Conservation (phyloP, 2,329 filamentous ascomycete genomes). For the Hysterium pulicare region DNA sequence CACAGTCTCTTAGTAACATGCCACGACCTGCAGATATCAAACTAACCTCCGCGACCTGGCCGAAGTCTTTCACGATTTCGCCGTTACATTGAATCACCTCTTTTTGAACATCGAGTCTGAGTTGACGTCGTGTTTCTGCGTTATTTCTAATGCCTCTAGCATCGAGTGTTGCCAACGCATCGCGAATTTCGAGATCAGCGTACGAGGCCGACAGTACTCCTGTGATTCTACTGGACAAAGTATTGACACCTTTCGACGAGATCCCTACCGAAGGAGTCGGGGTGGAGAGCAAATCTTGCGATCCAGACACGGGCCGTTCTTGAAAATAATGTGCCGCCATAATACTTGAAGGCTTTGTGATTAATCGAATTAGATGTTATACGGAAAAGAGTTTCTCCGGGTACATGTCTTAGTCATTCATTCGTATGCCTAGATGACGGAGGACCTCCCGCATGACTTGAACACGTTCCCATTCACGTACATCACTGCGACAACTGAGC, state of each 20-base stretch:
- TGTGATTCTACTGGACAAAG: constrained; percentile 77
- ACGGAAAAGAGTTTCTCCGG: background rate
- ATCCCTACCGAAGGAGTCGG: constrained; percentile 20
- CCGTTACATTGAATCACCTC: constrained; percentile 93
- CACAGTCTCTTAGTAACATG: constrained; percentile 20
- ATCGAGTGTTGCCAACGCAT: constrained; percentile 77
- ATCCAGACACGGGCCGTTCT: constrained; percentile 23
- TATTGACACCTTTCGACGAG: constrained; percentile 50
- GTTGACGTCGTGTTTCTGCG: constrained; percentile 70
- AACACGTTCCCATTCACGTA: constrained; percentile 11
- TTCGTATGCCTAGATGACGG: background rate
- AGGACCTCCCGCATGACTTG: constrained; percentile 16
- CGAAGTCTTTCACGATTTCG: constrained; percentile 82
- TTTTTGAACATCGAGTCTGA: constrained; percentile 81
- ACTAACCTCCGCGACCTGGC: constrained; percentile 75
- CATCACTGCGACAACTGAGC: constrained; percentile 18
- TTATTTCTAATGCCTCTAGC: constrained; percentile 68
- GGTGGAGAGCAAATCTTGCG: constrained; percentile 27
- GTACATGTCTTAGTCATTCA: background rate
- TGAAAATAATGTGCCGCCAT: constrained; percentile 33
- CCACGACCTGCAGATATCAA: constrained; percentile 1
- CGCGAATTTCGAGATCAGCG: constrained; percentile 85
- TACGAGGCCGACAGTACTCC: constrained; percentile 88
- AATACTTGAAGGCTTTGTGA: background rate
- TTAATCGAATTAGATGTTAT: background rate